A percentile compares a stretch with the other conserved stretches of the same genome.
These are phyloP conservation scores for Pyricularia sp. DNA, from an alignment of 2,329 filamentous ascomycete species.

Conservation along the genomic window DNA sequence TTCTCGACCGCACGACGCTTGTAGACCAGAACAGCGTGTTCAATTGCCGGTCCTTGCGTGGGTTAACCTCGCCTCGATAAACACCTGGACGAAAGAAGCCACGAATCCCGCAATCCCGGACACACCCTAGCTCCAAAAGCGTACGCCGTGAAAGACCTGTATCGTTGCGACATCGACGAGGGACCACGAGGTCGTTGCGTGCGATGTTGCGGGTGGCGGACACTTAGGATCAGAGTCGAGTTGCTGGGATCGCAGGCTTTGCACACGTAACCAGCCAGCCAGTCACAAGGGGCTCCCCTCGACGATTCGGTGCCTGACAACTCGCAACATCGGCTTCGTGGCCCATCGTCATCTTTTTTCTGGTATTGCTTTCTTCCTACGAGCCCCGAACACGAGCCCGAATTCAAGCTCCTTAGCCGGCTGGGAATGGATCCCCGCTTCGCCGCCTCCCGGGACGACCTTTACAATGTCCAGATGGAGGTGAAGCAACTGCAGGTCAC, in stretches of 20 bases:
- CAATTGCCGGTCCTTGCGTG: background rate
- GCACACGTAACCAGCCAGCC: background rate
- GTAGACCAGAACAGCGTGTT: background rate
- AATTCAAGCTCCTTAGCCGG: constrained; percentile 2
- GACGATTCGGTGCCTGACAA: background rate
- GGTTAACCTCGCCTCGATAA: background rate
- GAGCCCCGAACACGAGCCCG: background rate
- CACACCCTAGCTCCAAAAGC: background rate
- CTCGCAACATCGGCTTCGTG: background rate
- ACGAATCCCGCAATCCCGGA: background rate
- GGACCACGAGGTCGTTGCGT: constrained; percentile 21
- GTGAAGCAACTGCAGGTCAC: constrained; percentile 53
- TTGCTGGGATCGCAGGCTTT: background rate
- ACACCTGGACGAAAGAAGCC: background rate
- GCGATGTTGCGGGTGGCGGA: constrained; percentile 33
- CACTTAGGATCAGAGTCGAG: constrained; percentile 11
- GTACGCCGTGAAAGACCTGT: background rate
- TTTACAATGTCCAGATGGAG: constrained; percentile 58
- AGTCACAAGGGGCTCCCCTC: background rate
- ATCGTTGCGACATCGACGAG: constrained; percentile 10
- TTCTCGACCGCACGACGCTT: background rate
- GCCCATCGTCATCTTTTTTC: background rate
- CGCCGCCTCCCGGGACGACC: constrained; percentile 46
- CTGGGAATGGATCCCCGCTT: constrained; percentile 53
- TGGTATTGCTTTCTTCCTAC: background rate